These are phyloP conservation scores for Candida krabiensis DNA, from an alignment of 805 yeast genomes.

Conservation along the genomic window DNA sequence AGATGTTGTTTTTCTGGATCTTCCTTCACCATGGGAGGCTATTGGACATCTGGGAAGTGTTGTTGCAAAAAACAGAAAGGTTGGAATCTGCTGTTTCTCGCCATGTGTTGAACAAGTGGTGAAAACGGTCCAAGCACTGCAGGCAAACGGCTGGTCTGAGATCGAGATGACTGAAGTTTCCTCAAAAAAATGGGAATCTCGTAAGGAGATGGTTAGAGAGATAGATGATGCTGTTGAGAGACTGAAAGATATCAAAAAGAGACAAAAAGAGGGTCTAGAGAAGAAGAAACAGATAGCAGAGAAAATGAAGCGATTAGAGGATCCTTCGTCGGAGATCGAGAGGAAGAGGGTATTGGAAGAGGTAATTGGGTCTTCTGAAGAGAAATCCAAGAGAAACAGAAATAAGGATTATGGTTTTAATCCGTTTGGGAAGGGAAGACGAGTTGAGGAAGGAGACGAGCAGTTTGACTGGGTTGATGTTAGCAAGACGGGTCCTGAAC, in stretches of 20 bases:
- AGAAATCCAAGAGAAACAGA: conserved; percentile 16
- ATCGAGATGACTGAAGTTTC: conserved; percentile 92
- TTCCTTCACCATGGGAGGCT: conserved; percentile 98
- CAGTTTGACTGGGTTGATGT: conserved; percentile 79
- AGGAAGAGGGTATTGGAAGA: conserved; percentile 20
- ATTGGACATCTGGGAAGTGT: conserved; percentile 70
- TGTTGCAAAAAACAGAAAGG: conserved; percentile 50
- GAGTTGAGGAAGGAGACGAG: conserved; percentile 86
- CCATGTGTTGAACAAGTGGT: conserved; percentile 98
- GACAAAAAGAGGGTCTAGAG: conserved; percentile 67
- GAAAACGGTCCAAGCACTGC: conserved; percentile 75
- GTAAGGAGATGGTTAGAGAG: conserved; percentile 82
- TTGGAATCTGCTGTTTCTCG: conserved; percentile 88
- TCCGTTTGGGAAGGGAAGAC: conserved; percentile 89
- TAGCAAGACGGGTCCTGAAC: conserved; percentile 79
- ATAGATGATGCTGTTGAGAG: conserved; percentile 79
- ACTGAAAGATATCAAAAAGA: conserved; percentile 71
- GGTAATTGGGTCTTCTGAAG: conserved; percentile 21
- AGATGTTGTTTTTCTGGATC: conserved; percentile 79
- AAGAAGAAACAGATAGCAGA: conserved; percentile 39
- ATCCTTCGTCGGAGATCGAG: conserved; percentile 20
- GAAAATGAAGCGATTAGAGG: conserved; percentile 35
- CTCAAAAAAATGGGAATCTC: conserved; percentile 80
- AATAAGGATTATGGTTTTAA: conserved; percentile 58
- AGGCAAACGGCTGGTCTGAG: conserved; percentile 74